These are phyloP conservation scores for Nidularia sp. DNA, from an alignment of 768 basidiomycete genomes.

Conservation along the genomic window DNA sequence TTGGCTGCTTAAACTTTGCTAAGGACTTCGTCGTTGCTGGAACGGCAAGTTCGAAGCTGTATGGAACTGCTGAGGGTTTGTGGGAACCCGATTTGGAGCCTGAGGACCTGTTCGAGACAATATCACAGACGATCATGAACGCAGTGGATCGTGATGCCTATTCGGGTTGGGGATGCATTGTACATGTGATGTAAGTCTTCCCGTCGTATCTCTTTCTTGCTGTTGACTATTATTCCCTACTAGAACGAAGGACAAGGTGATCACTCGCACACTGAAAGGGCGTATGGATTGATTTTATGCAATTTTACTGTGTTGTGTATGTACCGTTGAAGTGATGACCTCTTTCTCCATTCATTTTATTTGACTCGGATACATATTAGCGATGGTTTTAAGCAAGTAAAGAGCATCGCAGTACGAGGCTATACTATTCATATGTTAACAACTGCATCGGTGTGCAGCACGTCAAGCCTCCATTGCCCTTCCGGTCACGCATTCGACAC, in stretches of 20 bases:
- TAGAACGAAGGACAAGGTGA: slow-evolving; percentile 70
- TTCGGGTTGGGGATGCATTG: slow-evolving; percentile 95
- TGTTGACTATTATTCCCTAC: too few relatives aligned
- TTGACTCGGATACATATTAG: too few relatives aligned
- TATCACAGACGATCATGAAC: slow-evolving; percentile 92
- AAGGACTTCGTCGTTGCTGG: slow-evolving; percentile 98
- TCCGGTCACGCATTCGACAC: too few relatives aligned
- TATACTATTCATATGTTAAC: too few relatives aligned
- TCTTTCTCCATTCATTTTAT: too few relatives aligned
- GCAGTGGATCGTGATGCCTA: slow-evolving; percentile 94
- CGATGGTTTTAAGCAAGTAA: too few relatives aligned
- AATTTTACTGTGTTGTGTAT: too few relatives aligned
- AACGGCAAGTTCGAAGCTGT: slow-evolving; percentile 87
- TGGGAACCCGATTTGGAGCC: slow-evolving; percentile 98
- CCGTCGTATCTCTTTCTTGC: slow-evolving; percentile 1
- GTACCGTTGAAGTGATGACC: too few relatives aligned
- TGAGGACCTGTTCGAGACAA: slow-evolving; percentile 97
- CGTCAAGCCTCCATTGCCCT: too few relatives aligned
- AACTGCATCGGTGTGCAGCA: too few relatives aligned
- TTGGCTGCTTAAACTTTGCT: slow-evolving; percentile 89
- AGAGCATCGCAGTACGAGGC: too few relatives aligned
- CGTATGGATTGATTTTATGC: slow-evolving; percentile 73
- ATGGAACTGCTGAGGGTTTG: slow-evolving; percentile 95
- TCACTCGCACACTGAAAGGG: slow-evolving; percentile 83
- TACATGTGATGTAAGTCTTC: slow-evolving; percentile 84